phyloP scores from a whole-genome alignment of 78 protist species.

The Dictyostelium brefeldianum region DNA sequence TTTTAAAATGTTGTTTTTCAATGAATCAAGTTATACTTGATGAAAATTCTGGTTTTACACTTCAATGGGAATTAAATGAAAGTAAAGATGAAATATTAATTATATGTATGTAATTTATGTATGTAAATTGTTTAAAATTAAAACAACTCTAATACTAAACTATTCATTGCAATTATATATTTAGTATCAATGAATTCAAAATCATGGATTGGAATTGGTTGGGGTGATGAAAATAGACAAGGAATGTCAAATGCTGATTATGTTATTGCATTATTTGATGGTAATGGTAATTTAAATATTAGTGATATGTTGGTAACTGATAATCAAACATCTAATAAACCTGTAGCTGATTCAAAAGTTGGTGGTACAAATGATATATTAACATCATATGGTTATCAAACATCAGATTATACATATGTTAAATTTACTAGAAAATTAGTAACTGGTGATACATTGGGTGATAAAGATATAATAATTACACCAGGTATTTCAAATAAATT shows the following conservation, averaged over 20 bases:
- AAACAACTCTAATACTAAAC: too few relatives aligned
- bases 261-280: conserved; percentile 9
- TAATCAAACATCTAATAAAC: not conserved
- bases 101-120: not conserved
- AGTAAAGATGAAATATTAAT: not conserved
- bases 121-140: too few relatives aligned
- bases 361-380: conserved; percentile 46
- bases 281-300: not conserved
- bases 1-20: not conserved
- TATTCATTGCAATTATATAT: too few relatives aligned
- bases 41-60: not conserved
- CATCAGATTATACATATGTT: conserved; percentile 1
- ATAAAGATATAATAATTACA: conserved; percentile 7
- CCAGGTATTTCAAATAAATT: not conserved
- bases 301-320: conserved; percentile 22
- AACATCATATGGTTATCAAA: conserved; percentile 43
- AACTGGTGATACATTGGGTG: conserved; percentile 37
- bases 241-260: conserved; percentile 41
- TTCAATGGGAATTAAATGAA: conserved; percentile 7
- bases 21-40: not conserved
- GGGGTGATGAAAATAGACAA: not conserved
- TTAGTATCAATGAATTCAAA: conserved; percentile 2
- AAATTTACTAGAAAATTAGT: conserved; percentile 31
- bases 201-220: conserved; percentile 20
- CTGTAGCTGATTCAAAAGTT: not conserved